phyloP scores from a whole-genome alignment of 1,284 basidiomycete genomes.

The Apiotrichum mycotoxinovorans region DNA sequence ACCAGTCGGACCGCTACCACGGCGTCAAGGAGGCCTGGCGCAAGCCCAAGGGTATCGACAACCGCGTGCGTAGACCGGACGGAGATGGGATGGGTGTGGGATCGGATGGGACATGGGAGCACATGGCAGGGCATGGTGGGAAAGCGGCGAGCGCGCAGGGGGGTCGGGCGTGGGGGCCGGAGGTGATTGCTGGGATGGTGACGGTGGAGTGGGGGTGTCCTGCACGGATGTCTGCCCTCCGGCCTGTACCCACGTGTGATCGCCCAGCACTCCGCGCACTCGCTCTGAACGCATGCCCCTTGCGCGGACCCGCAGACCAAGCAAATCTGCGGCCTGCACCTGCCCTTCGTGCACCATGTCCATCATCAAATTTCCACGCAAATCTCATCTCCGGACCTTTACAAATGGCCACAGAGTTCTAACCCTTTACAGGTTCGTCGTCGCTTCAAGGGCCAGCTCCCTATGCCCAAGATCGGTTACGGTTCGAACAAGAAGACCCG shows the following conservation, averaged over 20 bases:
- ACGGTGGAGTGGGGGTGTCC: no score
- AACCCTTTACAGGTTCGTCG: constrained; percentile 57
- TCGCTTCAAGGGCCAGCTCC: constrained; percentile 89
- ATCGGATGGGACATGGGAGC: background rate
- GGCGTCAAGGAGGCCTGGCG: constrained; percentile 95
- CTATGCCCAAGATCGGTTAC: constrained; percentile 81
- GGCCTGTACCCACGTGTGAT: no score
- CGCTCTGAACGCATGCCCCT: no score
- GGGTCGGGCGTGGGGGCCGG: background rate
- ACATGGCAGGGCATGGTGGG: background rate
- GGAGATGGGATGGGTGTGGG: background rate
- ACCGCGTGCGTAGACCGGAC: constrained; percentile 57
- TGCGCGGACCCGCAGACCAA: background rate
- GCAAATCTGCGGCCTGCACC: background rate
- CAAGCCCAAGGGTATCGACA: constrained; percentile 95
- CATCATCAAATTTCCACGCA: no score
- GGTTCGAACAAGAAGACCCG: constrained; percentile 68
- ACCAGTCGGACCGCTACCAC: constrained; percentile 95
- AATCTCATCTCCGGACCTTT: no score
- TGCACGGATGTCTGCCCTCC: no score
- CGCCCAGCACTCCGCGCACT: no score
- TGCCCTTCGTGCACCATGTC: no score
- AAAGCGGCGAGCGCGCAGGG: background rate
- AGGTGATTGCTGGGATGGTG: background rate
- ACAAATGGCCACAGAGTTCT: background rate